phyloP scores from a whole-genome alignment of 257 asterid species.

The Dorcoceras hygrometricum region DNA sequence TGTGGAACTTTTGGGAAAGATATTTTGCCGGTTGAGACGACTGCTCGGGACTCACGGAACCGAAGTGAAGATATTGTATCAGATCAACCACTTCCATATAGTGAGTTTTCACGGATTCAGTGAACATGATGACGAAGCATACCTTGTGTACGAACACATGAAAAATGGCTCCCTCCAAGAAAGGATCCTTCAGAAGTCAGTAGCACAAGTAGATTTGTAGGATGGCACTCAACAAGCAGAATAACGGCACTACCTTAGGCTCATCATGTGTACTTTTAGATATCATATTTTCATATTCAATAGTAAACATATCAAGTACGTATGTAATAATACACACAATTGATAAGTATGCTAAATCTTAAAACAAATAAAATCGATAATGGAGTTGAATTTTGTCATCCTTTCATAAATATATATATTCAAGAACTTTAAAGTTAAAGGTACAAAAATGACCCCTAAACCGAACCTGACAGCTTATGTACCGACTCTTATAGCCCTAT shows the following conservation, averaged over 20 bases:
- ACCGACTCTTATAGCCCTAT: conserved; percentile 27
- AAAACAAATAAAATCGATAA: conserved; percentile 5
- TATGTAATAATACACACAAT: not conserved
- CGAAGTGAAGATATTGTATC: conserved; percentile 45
- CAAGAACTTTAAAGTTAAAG: conserved; percentile 27
- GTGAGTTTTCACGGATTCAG: conserved; percentile 53
- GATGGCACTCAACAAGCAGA: not conserved
- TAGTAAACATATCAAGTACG: not conserved
- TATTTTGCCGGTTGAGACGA: conserved; percentile 43
- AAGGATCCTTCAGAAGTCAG: conserved; percentile 13
- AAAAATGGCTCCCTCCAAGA: conserved; percentile 49
- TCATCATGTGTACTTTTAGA: conserved; percentile 7
- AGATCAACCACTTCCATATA: conserved; percentile 58
- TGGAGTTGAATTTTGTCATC: conserved; percentile 26
- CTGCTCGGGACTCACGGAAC: conserved; percentile 21
- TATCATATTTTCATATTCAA: not conserved
- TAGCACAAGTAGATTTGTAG: not conserved
- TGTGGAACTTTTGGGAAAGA: conserved; percentile 39
- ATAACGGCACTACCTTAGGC: not conserved
- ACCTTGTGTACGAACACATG: conserved; percentile 60
- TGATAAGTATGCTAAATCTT: not conserved
- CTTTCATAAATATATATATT: conserved; percentile 21
- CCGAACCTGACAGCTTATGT: conserved; percentile 32
- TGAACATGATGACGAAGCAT: conserved; percentile 33
- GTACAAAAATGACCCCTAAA: conserved; percentile 32